A percentile compares a stretch with the other conserved stretches of the same genome.
Conservation (phyloP, 1,284 basidiomycete species). For the Amylostereum areolatum region DNA sequence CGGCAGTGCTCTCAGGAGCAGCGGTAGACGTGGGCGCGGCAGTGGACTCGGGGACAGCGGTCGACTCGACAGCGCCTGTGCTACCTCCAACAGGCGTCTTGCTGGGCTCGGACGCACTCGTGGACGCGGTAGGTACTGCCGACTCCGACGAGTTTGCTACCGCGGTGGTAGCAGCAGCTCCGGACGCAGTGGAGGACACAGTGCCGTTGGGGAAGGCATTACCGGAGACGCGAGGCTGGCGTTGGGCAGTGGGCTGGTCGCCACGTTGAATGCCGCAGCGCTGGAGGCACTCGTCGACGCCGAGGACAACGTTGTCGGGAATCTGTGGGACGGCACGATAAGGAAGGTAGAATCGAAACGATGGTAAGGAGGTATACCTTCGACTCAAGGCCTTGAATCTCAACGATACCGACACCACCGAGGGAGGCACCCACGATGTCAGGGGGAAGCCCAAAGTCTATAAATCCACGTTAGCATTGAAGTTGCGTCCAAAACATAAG, state of each 20-base stretch:
- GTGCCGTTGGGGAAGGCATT: neutral
- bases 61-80: too few species aligned
- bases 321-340: too few species aligned
- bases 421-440: constrained; percentile 27
- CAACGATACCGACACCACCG: constrained; percentile 26
- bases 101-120: too few species aligned
- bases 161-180: too few species aligned
- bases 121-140: too few species aligned
- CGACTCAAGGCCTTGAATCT: constrained; percentile 19
- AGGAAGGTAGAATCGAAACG: too few species aligned
- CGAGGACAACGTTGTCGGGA: constrained; percentile 1
- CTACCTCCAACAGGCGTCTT: too few species aligned
- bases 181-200: neutral
- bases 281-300: neutral
- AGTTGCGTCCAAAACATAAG: constrained; percentile 12
- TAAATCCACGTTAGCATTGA: neutral
- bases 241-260: neutral
- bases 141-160: too few species aligned
- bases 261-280: neutral
- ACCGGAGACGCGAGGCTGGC: neutral
- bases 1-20: too few species aligned
- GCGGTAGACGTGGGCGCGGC: too few species aligned
- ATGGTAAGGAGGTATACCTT: too few species aligned
- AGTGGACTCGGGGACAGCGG: too few species aligned
- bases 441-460: constrained; percentile 27